A percentile compares a stretch with the other conserved stretches of the same genome.
phyloP scores from a whole-genome alignment of 73 alveolate genomes.

The Vitrella brassicaformis region DNA sequence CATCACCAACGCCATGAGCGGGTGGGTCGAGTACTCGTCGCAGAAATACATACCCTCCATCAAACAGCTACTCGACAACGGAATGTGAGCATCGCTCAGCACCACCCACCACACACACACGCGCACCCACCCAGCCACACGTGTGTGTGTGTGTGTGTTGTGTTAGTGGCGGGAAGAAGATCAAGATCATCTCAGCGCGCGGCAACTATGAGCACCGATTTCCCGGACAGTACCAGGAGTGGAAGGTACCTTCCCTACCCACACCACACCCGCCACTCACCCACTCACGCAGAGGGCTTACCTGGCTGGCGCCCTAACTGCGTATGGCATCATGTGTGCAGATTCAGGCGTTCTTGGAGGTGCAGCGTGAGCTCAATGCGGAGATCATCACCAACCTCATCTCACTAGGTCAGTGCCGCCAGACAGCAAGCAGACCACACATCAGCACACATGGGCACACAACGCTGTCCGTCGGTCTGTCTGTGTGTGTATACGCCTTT shows the following conservation, averaged over 20 bases:
- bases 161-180: no score
- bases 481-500: neutral
- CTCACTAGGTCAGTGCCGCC: slow-evolving; percentile 63
- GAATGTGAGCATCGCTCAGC: slow-evolving; percentile 3
- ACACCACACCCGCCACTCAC: neutral
- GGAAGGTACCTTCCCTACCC: slow-evolving; percentile 8
- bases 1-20: slow-evolving; percentile 95
- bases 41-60: slow-evolving; percentile 63
- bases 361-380: slow-evolving; percentile 9
- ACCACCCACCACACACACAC: neutral
- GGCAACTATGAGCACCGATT: slow-evolving; percentile 74
- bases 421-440: neutral
- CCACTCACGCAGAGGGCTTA: neutral
- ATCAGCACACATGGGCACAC: neutral
- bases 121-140: slow-evolving; percentile 10
- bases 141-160: slow-evolving; percentile 23
- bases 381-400: slow-evolving; percentile 76
- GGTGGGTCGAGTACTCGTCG: slow-evolving; percentile 96
- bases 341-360: slow-evolving; percentile 2
- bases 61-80: neutral
- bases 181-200: slow-evolving; percentile 76
- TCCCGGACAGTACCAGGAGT: slow-evolving; percentile 73
- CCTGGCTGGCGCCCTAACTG: neutral
- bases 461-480: neutral
- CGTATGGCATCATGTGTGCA: neutral